Evolutionary conservation across 805 yeast genomes (phyloP), one percentile per base, ranked within the genome.

Genomic region (Candida ponderosae): DNA sequence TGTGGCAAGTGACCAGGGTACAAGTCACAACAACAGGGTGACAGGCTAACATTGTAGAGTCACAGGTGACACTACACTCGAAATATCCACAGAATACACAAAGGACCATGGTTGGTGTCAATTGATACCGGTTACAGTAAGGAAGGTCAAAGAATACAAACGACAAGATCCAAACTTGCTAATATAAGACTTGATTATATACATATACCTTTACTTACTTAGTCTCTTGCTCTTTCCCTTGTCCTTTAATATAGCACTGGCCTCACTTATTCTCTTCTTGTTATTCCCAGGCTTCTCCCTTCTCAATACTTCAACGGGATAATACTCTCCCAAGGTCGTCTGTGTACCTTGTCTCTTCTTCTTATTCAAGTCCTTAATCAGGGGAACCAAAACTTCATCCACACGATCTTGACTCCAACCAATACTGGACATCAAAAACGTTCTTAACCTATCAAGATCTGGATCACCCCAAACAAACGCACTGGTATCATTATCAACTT

Each of bases 381-480:
- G 72, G 3, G 98, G 99, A 16, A 89, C 68, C 53, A 93, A 63
- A 4, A 88, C 79, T 50, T 85, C 89, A 51, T 90, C 95, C 3
- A 86, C 80, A 40, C 75, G 70, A 8, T 70, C 78, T 48, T 76
- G 77, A 3, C 72, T 62, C 97, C 99, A 94, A 3, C 89, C 88
- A 8, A 88, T 77, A 32, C 76, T 76, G 33, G 61, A 65, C 71
- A 72, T 73, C 56, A 93, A 63, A 47, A 74, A 89, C 1, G 74
- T 66, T 23, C 97, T 62, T 35, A 93, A 63, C 45, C 76, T 77
- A 48, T 88, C 97, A 40, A 89, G 59, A 54, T 85, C 87, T 0
- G 97, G 96, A 3, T 66, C 61, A 0, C 97, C 97, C 98, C 98
- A 93, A 33, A 72, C 72, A 59, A 93, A 89, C 38, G 72, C 69